Base-by-base conservation (phyloP, 192 early-diverging fungal species). In the Coemansia sp. region DNA sequence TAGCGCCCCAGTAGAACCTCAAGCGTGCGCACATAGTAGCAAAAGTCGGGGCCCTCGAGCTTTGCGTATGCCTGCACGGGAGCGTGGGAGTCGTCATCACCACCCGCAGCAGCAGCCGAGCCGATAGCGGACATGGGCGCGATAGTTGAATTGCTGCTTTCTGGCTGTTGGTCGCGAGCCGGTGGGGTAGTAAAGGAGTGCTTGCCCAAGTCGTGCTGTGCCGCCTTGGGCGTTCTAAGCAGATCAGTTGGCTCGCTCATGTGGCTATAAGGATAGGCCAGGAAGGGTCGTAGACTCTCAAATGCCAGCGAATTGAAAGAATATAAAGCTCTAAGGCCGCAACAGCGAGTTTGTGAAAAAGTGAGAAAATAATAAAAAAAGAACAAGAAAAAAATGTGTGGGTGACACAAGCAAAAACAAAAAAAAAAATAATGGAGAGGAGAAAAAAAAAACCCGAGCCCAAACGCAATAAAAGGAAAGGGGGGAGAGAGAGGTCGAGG, bases 21-120 rank as follows among this genome's bases (percentile, higher is more conserved):
- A 10, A 95, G 81, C 13, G 92, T 92, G 52, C 90, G 87, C 60
- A 97, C 90, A 66, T 92, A 95, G 80, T 95, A 95, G 76, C 90
- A 92, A 62, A 94, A 89, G 27, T 90, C 89, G 22, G 91, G 87
- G 36, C 94, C 92, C 72, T 94, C 92, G 18, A 96, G 87, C 80
- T 96, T 96, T 22, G 95, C 95, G 72, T 94, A 96, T 0, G 93
- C 93, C 75, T 93, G 93, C 15, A 96, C 90, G 0, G 92, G 90
- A 0, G 82, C 80, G 57, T 74, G 70, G 6, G 73, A 29, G 53
- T 81, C 75, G 65, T 55, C 60, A 18, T 31, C 53, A 38, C 43
- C 64, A 18, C 52, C 41, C 39, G 68, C 65, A n/a, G 66, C 66
- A 11, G 61, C 50, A 4, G 61, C 50, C 5, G 66, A 57, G 60